Evolutionary conservation across 371 early-diverging fungal genomes (phyloP), one percentile per base, ranked within the genome.

Genomic region (Amoeboaphelidium protococcarum): DNA sequence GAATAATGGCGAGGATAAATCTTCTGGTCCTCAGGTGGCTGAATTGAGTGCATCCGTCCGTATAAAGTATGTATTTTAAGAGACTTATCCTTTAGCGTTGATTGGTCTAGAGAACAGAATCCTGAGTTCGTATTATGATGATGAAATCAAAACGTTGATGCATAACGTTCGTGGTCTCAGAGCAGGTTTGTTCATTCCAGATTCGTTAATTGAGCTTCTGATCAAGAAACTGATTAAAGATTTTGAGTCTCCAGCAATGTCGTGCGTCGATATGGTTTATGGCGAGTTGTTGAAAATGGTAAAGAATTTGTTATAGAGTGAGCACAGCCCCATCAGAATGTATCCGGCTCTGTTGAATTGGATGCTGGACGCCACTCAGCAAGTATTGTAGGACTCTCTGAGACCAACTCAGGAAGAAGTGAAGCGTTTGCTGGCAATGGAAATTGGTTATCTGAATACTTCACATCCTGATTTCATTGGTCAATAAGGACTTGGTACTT

Each of bases 401-500:
- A 16, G 16, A 10, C 23, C 23, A 10, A 10, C 10, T 25, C 4
- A 10, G 4, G 44, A 45, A 3, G 23, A 77, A 52, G 79, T 90
- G 1, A 72, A 77, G 51, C 74, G 78, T 49, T 59, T 88, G 62
- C 74, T 90, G 46, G 65, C 72, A 44, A 79, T 85, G 52, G 79
- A 90, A 60, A 70, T 77, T 43, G 73, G 82, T 1, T 90, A 87
- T 57, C 82, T 90, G 56, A 85, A 83, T 53, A 85, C 86, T 47
- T 81, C 77, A 55, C 86, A 88, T 58, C 86, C 86, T 3, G 86
- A 87, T 54, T 87, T 87, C 57, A 74, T 78, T 42, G 77, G 80
- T 42, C 78, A 71, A 0, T 72, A 72, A 1, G 77, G 74, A 4
- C 76, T 31, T 6, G 37, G 10, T 10, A 31, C 6, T 6, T 31